Conservation (phyloP, 805 yeast genomes). For the Kurtzmaniella cleridarum region DNA sequence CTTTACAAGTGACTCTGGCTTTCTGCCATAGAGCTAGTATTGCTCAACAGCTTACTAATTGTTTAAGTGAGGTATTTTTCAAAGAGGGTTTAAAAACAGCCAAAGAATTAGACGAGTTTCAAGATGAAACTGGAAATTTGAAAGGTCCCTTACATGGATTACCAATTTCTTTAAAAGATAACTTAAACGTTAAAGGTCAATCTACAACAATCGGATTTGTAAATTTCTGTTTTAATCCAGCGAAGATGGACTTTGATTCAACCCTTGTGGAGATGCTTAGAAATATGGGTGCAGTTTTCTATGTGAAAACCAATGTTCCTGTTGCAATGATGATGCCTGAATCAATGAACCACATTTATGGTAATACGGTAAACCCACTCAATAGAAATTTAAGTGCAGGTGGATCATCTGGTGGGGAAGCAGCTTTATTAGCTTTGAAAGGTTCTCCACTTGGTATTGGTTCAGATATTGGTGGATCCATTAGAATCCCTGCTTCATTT, state of each 20-base stretch:
- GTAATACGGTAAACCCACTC: slow-evolving; percentile 42
- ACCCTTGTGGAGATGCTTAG: slow-evolving; percentile 36
- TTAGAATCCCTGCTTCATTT: slow-evolving; percentile 43
- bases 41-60: slow-evolving; percentile 49
- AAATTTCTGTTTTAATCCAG: slow-evolving; percentile 34
- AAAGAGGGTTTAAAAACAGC: slow-evolving; percentile 23
- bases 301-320: slow-evolving; percentile 51
- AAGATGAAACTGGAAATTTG: slow-evolving; percentile 10
- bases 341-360: slow-evolving; percentile 39
- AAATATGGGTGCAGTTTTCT: slow-evolving; percentile 48
- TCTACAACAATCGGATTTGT: slow-evolving; percentile 48
- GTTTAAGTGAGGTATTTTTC: slow-evolving; percentile 33
- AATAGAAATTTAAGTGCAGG: slow-evolving; percentile 42
- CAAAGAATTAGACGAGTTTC: slow-evolving; percentile 17
- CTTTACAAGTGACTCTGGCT: slow-evolving; percentile 46
- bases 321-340: slow-evolving; percentile 48
- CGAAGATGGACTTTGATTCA: slow-evolving; percentile 27
- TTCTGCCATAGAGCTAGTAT: slow-evolving; percentile 55
- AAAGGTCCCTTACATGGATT: slow-evolving; percentile 28
- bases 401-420: slow-evolving; percentile 54
- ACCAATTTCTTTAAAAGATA: slow-evolving; percentile 36
- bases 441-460: slow-evolving; percentile 53
- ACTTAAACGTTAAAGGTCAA: slow-evolving; percentile 41
- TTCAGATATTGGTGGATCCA: slow-evolving; percentile 49
- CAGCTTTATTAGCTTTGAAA: slow-evolving; percentile 38